Evolutionary conservation across 2,329 filamentous ascomycete species (phyloP), one percentile per base, ranked within the genome.

Genomic region (Botrytis cinerea): DNA sequence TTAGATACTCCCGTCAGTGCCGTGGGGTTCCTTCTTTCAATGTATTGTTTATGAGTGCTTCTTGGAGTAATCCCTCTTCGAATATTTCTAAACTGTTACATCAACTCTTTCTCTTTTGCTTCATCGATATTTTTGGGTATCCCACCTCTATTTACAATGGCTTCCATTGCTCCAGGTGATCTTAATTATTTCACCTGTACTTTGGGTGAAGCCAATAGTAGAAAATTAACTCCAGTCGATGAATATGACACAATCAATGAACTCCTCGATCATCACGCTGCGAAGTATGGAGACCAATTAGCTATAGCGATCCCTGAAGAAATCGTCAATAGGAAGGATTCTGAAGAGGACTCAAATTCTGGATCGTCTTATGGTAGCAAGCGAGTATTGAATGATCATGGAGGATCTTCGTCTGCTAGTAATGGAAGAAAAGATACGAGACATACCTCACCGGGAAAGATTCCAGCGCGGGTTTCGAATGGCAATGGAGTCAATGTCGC

Each of bases 171-270:
- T 45, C 38, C 61, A 38, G 20, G 22, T 20, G 57, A 43, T 51
- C 46, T 72, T 12, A 75, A 75, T 48, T 90, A 90, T 79, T 91
- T 91, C 77, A 86, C 86, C 5, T 91, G 89, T 79, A 90, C 88
- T 0, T 83, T 91, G 2, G 89, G 87, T 1, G 84, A 90, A 78
- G 16, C 83, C 81, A 1, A 80, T 80, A 74, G 40, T 61, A 12
- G 79, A 80, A 1, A 78, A 70, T 46, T 77, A 77, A 74, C 84
- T 82, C 74, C 82, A 88, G 67, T 83, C 89, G 73, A 77, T 90
- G 46, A 57, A 45, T 77, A 84, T 90, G 40, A 81, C 4, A 87
- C 84, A 0, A 84, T 90, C 72, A 83, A 84, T 71, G 80, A 85
- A 0, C 83, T 90, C 72, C 80, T 90, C 28, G 83, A 85, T n/a